phyloP scores from a whole-genome alignment of 2,329 filamentous ascomycete species.

The Ophiostoma quercus region DNA sequence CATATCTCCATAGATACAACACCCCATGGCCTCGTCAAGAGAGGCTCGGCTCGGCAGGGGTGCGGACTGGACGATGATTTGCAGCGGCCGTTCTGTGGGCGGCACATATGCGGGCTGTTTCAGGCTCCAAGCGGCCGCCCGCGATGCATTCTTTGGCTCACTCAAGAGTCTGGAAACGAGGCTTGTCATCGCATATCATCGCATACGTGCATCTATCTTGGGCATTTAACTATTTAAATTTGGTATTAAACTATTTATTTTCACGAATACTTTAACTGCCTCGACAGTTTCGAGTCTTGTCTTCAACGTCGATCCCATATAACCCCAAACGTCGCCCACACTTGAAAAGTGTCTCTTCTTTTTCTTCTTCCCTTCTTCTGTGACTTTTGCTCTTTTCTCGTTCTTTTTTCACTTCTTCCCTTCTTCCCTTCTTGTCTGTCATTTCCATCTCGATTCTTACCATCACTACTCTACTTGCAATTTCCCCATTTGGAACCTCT shows the following conservation, averaged over 20 bases:
- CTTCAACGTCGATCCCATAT: conserved; percentile 21
- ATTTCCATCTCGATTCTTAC: not conserved
- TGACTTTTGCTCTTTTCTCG: not conserved
- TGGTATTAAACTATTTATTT: not conserved
- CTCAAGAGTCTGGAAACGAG: not conserved
- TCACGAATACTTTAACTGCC: not conserved
- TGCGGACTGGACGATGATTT: not conserved
- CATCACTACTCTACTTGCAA: not conserved
- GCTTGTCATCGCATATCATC: not conserved
- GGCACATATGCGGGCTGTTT: conserved; percentile 1
- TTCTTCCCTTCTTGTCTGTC: not conserved
- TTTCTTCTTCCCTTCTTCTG: not conserved
- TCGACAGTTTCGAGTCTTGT: conserved; percentile 1
- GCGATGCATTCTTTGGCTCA: not conserved
- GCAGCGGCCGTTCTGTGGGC: not conserved
- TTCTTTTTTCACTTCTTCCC: not conserved
- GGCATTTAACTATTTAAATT: not conserved
- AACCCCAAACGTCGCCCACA: conserved; percentile 20
- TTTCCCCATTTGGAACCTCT: conserved; percentile 5
- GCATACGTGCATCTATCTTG: not conserved
- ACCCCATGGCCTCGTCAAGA: not conserved
- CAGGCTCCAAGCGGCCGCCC: not conserved
- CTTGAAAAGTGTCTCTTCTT: not conserved
- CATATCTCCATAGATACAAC: not conserved
- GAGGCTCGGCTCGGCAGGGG: conserved; percentile 4